A percentile compares a stretch with the other conserved stretches of the same genome.
Evolutionary conservation across 2,329 filamentous ascomycete genomes (phyloP).

Genomic region (Phyllosticta paracitricarpa): DNA sequence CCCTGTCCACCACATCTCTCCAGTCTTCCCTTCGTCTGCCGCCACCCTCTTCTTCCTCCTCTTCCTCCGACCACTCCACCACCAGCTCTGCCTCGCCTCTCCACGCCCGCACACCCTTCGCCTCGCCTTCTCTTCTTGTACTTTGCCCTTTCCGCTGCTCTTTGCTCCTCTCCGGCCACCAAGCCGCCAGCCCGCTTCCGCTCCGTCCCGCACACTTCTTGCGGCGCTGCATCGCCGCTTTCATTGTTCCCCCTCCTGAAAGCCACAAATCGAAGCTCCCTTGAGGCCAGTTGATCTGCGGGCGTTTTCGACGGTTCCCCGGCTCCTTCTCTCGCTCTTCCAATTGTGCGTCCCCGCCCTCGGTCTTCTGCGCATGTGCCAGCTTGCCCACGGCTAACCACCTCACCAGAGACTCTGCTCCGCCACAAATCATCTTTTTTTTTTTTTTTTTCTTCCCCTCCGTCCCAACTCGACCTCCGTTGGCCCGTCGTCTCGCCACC

Average conservation of each 20-base stretch:
- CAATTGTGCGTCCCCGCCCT: not conserved
- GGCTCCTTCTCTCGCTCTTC: slow-evolving; percentile 3
- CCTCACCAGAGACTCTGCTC: not conserved
- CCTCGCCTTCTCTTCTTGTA: slow-evolving; percentile 10
- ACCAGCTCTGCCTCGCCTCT: not conserved
- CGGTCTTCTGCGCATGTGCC: not conserved
- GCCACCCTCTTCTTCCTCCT: not conserved
- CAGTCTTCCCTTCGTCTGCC: not conserved
- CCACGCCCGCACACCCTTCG: not conserved
- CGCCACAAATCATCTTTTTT: slow-evolving; percentile 1
- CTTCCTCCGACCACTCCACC: not conserved
- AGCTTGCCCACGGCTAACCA: not conserved
- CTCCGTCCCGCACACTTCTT: slow-evolving; percentile 2
- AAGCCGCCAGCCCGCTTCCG: slow-evolving; percentile 2
- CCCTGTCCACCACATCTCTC: not conserved
- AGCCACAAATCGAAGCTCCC: slow-evolving; percentile 10
- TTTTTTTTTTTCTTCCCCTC: not conserved
- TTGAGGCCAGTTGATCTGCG: slow-evolving; percentile 12
- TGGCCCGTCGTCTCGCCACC: slow-evolving; percentile 13
- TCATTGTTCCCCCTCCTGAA: slow-evolving; percentile 6
- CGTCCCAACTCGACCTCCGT: not conserved
- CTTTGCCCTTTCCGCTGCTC: slow-evolving; percentile 4
- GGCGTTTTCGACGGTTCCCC: slow-evolving; percentile 4
- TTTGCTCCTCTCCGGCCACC: not conserved
- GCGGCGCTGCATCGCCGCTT: not conserved